Conservation (phyloP, 2,329 filamentous ascomycete species). For the Albophoma yamanashiensis region DNA sequence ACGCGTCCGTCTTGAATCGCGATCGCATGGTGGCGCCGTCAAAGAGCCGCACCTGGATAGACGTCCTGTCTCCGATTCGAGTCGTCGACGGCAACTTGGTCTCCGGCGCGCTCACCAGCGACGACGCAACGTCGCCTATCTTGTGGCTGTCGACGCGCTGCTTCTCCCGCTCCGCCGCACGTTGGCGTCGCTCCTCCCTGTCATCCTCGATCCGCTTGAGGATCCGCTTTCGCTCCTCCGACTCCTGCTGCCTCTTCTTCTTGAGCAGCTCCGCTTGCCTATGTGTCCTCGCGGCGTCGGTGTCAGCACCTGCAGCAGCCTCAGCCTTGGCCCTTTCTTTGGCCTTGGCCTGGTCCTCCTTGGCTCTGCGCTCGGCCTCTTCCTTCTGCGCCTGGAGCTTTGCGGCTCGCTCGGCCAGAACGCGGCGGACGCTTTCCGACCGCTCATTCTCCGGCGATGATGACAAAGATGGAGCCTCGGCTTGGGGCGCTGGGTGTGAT, state of each 20-base stretch:
- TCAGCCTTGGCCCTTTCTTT: conserved; percentile 35
- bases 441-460: conserved; percentile 12
- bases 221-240: conserved; percentile 60
- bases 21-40: conserved; percentile 72
- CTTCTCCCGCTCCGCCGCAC: conserved; percentile 38
- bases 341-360: conserved; percentile 36
- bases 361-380: conserved; percentile 34
- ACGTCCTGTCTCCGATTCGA: conserved; percentile 22
- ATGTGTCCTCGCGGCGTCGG: conserved; percentile 22
- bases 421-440: conserved; percentile 21
- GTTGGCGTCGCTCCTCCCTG: conserved; percentile 53
- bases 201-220: conserved; percentile 69
- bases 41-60: conserved; percentile 71
- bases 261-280: conserved; percentile 45
- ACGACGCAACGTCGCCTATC: conserved; percentile 15
- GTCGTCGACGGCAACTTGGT: conserved; percentile 18
- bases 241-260: conserved; percentile 53
- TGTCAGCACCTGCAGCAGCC: conserved; percentile 22
- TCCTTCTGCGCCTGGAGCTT: conserved; percentile 30
- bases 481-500: conserved; percentile 6
- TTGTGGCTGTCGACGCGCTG: conserved; percentile 21
- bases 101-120: conserved; percentile 19
- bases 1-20: conserved; percentile 55
- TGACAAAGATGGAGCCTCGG: conserved; percentile 5
- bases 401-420: conserved; percentile 40